Conservation (phyloP, 169 alveolate species). For the Plasmodium malariae region DNA sequence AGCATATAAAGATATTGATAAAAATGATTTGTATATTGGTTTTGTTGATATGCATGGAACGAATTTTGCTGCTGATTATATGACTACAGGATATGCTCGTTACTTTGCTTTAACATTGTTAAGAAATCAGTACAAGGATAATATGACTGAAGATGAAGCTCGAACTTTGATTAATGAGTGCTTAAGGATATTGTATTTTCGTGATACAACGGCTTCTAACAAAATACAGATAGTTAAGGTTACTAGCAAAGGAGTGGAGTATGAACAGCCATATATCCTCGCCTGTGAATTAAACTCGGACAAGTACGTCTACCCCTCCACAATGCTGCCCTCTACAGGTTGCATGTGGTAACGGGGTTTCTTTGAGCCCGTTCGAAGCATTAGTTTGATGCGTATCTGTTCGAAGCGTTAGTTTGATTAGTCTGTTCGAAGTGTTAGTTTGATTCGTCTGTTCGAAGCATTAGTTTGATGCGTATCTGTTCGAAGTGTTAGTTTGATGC, state of each 20-base stretch:
- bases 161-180: conserved; percentile 78
- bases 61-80: conserved; percentile 77
- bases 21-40: conserved; percentile 70
- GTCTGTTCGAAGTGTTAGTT: too few species aligned
- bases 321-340: conserved; percentile 71
- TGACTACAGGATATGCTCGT: conserved; percentile 80
- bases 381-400: too few species aligned
- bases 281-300: conserved; percentile 26
- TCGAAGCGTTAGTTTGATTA: too few species aligned
- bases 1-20: conserved; percentile 63
- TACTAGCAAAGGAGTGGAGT: conserved; percentile 74
- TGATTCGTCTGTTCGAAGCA: too few species aligned
- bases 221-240: conserved; percentile 65
- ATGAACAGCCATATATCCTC: conserved; percentile 67
- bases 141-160: conserved; percentile 83
- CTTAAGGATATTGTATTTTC: conserved; percentile 59
- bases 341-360: conserved; percentile 60
- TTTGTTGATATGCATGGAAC: conserved; percentile 82
- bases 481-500: too few species aligned
- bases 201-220: conserved; percentile 63
- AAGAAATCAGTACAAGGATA: conserved; percentile 78
- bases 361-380: too few species aligned
- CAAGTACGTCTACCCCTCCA: conserved; percentile 62
- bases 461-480: too few species aligned
- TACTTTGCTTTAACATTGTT: conserved; percentile 80